Evolutionary conservation across 257 asterid species (phyloP).

Genomic region (Petunia axillaris): DNA sequence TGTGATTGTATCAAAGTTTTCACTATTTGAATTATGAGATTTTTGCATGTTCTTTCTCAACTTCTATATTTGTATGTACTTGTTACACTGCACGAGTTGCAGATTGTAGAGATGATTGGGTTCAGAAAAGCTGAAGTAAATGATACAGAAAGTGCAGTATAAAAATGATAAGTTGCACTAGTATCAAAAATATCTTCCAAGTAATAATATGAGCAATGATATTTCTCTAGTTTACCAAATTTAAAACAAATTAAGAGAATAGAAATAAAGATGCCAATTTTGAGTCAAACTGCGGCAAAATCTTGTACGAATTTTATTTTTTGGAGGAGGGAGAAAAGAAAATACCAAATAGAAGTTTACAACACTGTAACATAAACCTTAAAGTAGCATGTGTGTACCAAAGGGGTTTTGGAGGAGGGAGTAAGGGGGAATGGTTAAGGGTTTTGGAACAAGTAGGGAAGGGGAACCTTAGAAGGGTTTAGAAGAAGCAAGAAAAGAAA

Average conservation of each 20-base stretch:
- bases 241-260: background rate
- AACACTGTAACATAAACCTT: background rate
- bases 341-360: background rate
- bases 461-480: background rate
- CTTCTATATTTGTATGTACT: slow-evolving; percentile 17
- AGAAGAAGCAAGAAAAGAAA: slow-evolving; percentile 28
- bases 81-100: slow-evolving; percentile 28
- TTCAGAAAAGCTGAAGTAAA: slow-evolving; percentile 6
- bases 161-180: background rate
- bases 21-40: slow-evolving; percentile 21
- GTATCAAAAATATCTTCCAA: background rate
- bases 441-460: background rate
- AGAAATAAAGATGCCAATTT: background rate
- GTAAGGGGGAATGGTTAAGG: background rate
- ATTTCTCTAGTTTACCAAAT: background rate
- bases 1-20: slow-evolving; percentile 1
- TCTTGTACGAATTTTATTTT: background rate
- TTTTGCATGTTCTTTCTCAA: slow-evolving; percentile 21
- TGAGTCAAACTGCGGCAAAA: background rate
- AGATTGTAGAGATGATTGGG: background rate
- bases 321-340: background rate
- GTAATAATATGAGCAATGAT: background rate
- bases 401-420: background rate
- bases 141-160: background rate
- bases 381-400: background rate